Conservation (phyloP, 371 early-diverging fungal genomes). For the Actinomucor elegans region DNA sequence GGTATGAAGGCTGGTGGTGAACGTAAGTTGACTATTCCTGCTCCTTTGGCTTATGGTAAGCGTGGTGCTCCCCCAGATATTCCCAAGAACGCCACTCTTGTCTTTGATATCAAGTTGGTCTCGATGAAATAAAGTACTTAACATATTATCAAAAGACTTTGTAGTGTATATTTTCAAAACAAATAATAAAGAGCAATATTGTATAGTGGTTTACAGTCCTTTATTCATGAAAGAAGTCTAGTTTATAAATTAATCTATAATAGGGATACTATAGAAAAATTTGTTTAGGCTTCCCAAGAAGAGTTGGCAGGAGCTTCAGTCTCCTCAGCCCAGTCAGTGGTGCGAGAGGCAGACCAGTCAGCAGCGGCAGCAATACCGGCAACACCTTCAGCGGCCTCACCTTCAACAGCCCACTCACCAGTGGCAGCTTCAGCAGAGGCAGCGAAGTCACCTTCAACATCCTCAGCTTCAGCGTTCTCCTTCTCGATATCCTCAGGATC, state of each 20-base stretch:
- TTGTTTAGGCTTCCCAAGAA: constrained; percentile 41
- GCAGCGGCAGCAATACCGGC: constrained; percentile 40
- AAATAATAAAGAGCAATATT: no score
- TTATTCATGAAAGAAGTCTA: no score
- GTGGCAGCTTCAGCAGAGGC: constrained; percentile 21
- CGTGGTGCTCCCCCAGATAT: constrained; percentile 88
- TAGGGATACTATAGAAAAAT: no score
- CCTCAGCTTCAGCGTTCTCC: constrained; percentile 30
- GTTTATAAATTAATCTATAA: no score
- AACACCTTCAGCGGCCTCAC: constrained; percentile 34
- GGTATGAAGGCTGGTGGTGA: constrained; percentile 94
- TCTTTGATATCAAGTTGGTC: constrained; percentile 72
- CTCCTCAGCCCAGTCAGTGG: constrained; percentile 40
- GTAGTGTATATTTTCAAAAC: no score
- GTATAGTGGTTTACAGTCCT: no score
- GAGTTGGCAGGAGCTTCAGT: constrained; percentile 28
- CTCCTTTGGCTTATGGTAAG: constrained; percentile 84
- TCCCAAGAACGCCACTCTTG: constrained; percentile 82
- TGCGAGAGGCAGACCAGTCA: constrained; percentile 30
- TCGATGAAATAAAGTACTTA: constrained; percentile 23
- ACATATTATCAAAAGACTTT: no score
- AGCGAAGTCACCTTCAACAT: constrained; percentile 28
- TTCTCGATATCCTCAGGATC: constrained; percentile 95
- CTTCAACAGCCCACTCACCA: constrained; percentile 37
- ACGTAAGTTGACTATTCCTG: constrained; percentile 88